These are phyloP conservation scores for Dryadomyces quercivorus DNA, from an alignment of 2,329 filamentous ascomycete genomes.

Conservation along the genomic window DNA sequence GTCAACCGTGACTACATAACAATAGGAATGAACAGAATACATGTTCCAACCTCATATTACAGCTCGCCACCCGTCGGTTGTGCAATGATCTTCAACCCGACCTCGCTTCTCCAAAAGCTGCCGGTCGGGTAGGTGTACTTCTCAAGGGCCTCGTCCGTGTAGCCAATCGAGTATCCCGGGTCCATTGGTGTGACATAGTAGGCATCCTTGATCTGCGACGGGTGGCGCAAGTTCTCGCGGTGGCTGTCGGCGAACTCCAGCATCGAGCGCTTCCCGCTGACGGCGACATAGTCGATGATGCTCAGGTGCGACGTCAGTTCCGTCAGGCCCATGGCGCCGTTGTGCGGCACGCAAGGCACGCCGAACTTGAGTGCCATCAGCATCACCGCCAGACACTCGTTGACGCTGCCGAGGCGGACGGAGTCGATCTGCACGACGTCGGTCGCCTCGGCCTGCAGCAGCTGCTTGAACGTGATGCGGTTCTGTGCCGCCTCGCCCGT, in stretches of 20 bases:
- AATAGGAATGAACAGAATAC: not conserved
- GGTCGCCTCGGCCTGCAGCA: conserved; percentile 67
- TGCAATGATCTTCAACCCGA: conserved; percentile 2
- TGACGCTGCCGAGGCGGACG: conserved; percentile 78
- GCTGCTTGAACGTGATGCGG: conserved; percentile 86
- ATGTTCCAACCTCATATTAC: not conserved
- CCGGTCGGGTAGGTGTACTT: conserved; percentile 6
- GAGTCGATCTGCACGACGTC: conserved; percentile 86
- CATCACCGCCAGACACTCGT: conserved; percentile 83
- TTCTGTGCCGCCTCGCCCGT: conserved; percentile 96
- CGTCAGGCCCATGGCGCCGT: conserved; percentile 75
- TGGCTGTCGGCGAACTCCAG: conserved; percentile 88
- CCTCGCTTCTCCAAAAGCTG: conserved; percentile 4
- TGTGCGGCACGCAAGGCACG: conserved; percentile 79
- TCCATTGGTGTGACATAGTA: conserved; percentile 78
- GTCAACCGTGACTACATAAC: no score
- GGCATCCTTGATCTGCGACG: conserved; percentile 66
- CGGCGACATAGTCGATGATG: conserved; percentile 85
- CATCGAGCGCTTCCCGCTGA: conserved; percentile 68
- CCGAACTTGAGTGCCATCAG: conserved; percentile 73
- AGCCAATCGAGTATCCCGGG: conserved; percentile 49
- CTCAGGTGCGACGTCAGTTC: conserved; percentile 89
- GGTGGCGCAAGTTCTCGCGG: conserved; percentile 85
- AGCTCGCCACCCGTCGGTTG: conserved; percentile 6
- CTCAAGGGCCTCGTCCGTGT: conserved; percentile 4